phyloP scores from a whole-genome alignment of 1,139 yeast species.

The Yamadazyma diospyri region DNA sequence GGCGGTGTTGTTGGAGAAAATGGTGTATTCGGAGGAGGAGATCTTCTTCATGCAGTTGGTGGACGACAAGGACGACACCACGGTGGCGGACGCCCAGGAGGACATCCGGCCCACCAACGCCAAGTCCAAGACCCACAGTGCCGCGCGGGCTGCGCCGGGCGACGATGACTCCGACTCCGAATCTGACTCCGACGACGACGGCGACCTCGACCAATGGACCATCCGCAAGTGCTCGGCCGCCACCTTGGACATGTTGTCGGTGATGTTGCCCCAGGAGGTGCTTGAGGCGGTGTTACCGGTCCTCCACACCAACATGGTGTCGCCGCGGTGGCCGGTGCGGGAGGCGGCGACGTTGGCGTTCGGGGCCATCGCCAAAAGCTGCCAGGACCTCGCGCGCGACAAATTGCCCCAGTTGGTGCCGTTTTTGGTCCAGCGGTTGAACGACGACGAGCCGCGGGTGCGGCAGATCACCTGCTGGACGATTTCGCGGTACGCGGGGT shows the following conservation, averaged over 20 bases:
- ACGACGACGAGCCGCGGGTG: slow-evolving; percentile 78
- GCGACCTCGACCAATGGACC: slow-evolving; percentile 76
- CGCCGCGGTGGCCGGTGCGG: slow-evolving; percentile 79
- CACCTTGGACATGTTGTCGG: slow-evolving; percentile 77
- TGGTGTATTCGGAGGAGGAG: slow-evolving; percentile 88
- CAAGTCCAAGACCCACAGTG: slow-evolving; percentile 62
- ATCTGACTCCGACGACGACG: slow-evolving; percentile 64
- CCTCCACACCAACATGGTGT: slow-evolving; percentile 64
- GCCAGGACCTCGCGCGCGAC: slow-evolving; percentile 65
- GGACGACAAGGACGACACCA: slow-evolving; percentile 68
- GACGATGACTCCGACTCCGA: slow-evolving; percentile 10
- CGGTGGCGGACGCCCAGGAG: slow-evolving; percentile 74
- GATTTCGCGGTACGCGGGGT: slow-evolving; percentile 73
- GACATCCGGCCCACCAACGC: slow-evolving; percentile 81
- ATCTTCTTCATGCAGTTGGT: slow-evolving; percentile 64
- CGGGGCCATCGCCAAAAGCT: slow-evolving; percentile 93
- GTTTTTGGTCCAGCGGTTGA: slow-evolving; percentile 73
- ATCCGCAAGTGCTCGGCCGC: slow-evolving; percentile 93
- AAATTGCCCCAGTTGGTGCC: slow-evolving; percentile 82
- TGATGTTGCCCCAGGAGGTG: slow-evolving; percentile 64
- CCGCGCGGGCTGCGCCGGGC: slow-evolving; percentile 41
- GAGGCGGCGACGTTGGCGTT: slow-evolving; percentile 93
- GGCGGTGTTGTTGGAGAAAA: slow-evolving; percentile 72
- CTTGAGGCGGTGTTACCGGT: slow-evolving; percentile 69
- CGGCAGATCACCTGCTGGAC: slow-evolving; percentile 97